Percentiles rank a stretch among this genome's conserved stretches.
Conservation (phyloP, 2,329 filamentous ascomycete species). For the Fusarium bulbicola region DNA sequence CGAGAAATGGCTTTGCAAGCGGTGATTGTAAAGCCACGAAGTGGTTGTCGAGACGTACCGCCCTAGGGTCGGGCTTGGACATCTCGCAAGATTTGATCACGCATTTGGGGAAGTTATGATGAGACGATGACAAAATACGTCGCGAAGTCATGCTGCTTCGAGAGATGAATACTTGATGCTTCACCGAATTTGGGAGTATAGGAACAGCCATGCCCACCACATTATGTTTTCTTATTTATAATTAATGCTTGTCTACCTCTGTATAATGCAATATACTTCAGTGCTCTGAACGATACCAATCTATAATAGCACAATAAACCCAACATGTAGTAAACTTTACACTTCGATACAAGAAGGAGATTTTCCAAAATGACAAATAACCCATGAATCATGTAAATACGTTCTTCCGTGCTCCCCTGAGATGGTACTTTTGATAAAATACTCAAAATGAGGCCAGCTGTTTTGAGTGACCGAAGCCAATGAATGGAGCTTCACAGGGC, state of each 20-base stretch:
- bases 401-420: not conserved
- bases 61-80: not conserved
- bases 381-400: not conserved
- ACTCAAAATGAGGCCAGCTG: not conserved
- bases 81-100: not conserved
- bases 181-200: not conserved
- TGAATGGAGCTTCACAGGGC: not conserved
- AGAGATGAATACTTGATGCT: not conserved
- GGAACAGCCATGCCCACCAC: not conserved
- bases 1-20: not conserved
- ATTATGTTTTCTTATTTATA: not conserved
- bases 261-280: not conserved
- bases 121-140: not conserved
- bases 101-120: not conserved
- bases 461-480: not conserved
- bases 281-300: not conserved
- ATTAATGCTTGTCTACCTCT: not conserved
- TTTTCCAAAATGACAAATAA: not conserved
- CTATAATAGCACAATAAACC: not conserved
- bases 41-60: not conserved
- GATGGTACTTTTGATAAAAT: not conserved
- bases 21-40: not conserved
- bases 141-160: not conserved
- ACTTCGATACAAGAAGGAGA: not conserved
- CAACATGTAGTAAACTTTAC: not conserved